Percentiles rank a stretch among this genome's conserved stretches.
phyloP scores from a whole-genome alignment of 768 basidiomycete genomes.

The Termitomyces sp. region DNA sequence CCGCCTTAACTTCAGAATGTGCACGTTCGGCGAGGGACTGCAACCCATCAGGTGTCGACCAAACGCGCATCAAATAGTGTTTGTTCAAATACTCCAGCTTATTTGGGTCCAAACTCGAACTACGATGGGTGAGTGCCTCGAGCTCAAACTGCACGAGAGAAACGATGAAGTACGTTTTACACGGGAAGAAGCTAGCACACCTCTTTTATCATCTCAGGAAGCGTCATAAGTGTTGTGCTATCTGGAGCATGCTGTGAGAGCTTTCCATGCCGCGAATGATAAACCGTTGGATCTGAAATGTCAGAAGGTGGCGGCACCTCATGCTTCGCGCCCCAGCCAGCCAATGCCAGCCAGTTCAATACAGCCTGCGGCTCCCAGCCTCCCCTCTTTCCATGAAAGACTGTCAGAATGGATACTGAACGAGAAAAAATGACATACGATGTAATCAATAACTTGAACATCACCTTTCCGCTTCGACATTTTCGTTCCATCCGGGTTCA shows the following conservation, averaged over 20 bases:
- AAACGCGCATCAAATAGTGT: slow-evolving; percentile 64
- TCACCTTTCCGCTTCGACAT: slow-evolving; percentile 95
- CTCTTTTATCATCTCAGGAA: slow-evolving; percentile 61
- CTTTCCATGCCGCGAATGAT: slow-evolving; percentile 12
- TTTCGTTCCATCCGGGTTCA: slow-evolving; percentile 89
- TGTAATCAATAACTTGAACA: slow-evolving; percentile 82
- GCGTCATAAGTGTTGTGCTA: slow-evolving; percentile 58
- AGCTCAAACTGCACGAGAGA: slow-evolving; percentile 63
- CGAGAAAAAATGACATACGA: slow-evolving; percentile 41
- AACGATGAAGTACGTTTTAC: not conserved
- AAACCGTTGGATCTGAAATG: slow-evolving; percentile 17
- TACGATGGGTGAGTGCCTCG: slow-evolving; percentile 70
- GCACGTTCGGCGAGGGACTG: slow-evolving; percentile 51
- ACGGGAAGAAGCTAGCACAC: slow-evolving; percentile 26
- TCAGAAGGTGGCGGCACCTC: slow-evolving; percentile 18
- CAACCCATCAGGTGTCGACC: slow-evolving; percentile 48
- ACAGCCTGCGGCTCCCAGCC: slow-evolving; percentile 92
- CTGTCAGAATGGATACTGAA: not conserved
- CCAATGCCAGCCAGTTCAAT: slow-evolving; percentile 89
- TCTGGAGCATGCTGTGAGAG: slow-evolving; percentile 47
- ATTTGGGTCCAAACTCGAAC: slow-evolving; percentile 71
- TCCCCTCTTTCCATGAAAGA: slow-evolving; percentile 44
- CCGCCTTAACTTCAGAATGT: slow-evolving; percentile 45
- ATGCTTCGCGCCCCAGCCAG: slow-evolving; percentile 82
- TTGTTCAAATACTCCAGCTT: slow-evolving; percentile 91